Base-by-base conservation (phyloP, 495 filamentous ascomycete species). In the Penicillium atrosanguineum region DNA sequence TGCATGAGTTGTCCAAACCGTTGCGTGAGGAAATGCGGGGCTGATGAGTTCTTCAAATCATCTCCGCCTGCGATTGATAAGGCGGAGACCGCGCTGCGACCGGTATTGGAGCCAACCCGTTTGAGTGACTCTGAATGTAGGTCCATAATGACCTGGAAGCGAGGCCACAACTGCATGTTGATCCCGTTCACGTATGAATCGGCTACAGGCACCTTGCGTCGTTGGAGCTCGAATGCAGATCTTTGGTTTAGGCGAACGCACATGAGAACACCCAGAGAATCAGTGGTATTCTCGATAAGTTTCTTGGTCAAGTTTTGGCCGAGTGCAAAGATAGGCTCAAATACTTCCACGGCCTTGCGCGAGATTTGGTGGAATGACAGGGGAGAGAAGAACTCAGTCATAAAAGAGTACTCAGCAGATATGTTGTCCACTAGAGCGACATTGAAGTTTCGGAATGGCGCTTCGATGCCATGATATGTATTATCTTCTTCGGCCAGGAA, bases 241-340 rank as follows among this genome's bases (percentile, higher is more conserved):
- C 91, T 89, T 60, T 98, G 95, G 63, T 94, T 97, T 14, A 98
- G 71, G 11, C 94, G 86, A n/a, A 98, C 90, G 62, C 87, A 93
- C 42, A 97, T 81, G 5, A 98, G 72, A 6, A 96, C 77, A 21
- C 94, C 94, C 20, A 97, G 78, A 7, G 83, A 89, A 70, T 98
- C 94, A 47, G 83, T 85, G 6, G 86, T 90, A 47, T 84, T 78
- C 31, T 87, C 79, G 15, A 91, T 81, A 8, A 98, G 80, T 46
- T 82, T 80, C 66, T 87, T 91, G 0, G 90, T 94, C 47, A 95
- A 73, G 0, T 71, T 64, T 46, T 89, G 85, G 36, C 91, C 95
- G 5, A 96, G 78, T 7, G 83, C 66, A 60, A 98, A 93, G 1
- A 91, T 89, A 0, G 88, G 87, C 8, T 87, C 82, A 62, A 97